phyloP scores from a whole-genome alignment of 2,329 filamentous ascomycete species.

The Coleophoma eucalyptorum region DNA sequence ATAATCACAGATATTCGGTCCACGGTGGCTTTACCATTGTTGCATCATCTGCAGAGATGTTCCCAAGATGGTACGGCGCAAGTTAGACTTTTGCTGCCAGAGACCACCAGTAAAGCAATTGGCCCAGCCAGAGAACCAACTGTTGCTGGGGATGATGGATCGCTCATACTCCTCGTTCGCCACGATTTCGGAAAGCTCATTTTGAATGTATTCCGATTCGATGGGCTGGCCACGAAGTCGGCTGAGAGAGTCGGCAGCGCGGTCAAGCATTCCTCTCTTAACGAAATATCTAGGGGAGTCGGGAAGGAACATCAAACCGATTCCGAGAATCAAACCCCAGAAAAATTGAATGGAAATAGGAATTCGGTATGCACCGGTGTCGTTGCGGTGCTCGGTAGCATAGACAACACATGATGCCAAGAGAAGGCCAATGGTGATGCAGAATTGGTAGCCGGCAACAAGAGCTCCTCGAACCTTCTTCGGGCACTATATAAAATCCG shows the following conservation, averaged over 20 bases:
- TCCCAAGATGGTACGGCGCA: conserved; percentile 68
- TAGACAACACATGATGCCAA: conserved; percentile 73
- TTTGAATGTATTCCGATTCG: conserved; percentile 70
- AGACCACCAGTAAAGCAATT: conserved; percentile 65
- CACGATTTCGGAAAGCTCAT: conserved; percentile 77
- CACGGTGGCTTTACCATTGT: conserved; percentile 41
- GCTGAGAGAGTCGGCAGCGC: conserved; percentile 58
- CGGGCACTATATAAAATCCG: conserved; percentile 34
- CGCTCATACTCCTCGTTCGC: conserved; percentile 85
- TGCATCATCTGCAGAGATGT: conserved; percentile 81
- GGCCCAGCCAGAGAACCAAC: conserved; percentile 66
- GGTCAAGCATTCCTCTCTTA: conserved; percentile 65
- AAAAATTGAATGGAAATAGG: conserved; percentile 76
- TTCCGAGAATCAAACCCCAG: conserved; percentile 72
- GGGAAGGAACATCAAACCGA: conserved; percentile 70
- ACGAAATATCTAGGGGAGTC: conserved; percentile 84
- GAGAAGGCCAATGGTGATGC: conserved; percentile 74
- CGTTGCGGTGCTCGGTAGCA: conserved; percentile 54
- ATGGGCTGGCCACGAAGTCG: conserved; percentile 69
- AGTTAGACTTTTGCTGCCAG: conserved; percentile 57
- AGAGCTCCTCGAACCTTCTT: conserved; percentile 72
- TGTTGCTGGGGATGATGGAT: conserved; percentile 55
- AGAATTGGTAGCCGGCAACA: conserved; percentile 77
- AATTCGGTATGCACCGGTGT: conserved; percentile 72
- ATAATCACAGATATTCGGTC: neutral